These are phyloP conservation scores for Vicia sativa DNA, from an alignment of 306 rosid genomes.

Conservation along the genomic window DNA sequence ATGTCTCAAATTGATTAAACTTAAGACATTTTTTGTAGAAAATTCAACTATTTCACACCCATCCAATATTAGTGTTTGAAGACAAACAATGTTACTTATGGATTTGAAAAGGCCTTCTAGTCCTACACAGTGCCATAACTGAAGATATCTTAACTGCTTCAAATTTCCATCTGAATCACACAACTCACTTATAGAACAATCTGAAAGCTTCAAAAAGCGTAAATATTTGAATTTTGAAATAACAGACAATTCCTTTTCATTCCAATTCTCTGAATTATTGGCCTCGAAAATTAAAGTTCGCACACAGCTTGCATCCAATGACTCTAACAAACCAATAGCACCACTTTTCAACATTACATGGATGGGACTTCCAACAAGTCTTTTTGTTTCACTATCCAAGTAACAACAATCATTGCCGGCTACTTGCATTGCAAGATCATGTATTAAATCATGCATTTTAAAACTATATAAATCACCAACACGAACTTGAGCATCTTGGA, in stretches of 20 bases:
- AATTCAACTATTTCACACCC: accelerated
- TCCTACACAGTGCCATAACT: accelerated
- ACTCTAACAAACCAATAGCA: neutral
- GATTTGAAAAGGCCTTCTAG: neutral
- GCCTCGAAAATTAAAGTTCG: neutral
- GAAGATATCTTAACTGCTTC: neutral
- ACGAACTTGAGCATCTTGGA: neutral
- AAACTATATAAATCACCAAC: neutral
- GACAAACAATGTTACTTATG: neutral
- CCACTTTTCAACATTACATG: neutral
- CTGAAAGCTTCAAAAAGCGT: neutral
- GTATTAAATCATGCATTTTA: slow-evolving; percentile 9
- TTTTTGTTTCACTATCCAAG: neutral
- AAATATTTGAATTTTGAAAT: neutral
- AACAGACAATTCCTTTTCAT: neutral
- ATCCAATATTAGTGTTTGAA: neutral
- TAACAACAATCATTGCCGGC: neutral
- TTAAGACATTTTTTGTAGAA: neutral
- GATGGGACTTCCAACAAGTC: neutral
- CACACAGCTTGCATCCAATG: neutral
- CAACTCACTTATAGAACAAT: neutral
- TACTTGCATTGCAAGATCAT: neutral
- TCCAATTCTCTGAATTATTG: no score
- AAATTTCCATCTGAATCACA: neutral
- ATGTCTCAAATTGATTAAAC: neutral